A percentile compares a stretch with the other conserved stretches of the same genome.
Conservation (phyloP, 139 green algal genomes). For the Micromonas pusilla region DNA sequence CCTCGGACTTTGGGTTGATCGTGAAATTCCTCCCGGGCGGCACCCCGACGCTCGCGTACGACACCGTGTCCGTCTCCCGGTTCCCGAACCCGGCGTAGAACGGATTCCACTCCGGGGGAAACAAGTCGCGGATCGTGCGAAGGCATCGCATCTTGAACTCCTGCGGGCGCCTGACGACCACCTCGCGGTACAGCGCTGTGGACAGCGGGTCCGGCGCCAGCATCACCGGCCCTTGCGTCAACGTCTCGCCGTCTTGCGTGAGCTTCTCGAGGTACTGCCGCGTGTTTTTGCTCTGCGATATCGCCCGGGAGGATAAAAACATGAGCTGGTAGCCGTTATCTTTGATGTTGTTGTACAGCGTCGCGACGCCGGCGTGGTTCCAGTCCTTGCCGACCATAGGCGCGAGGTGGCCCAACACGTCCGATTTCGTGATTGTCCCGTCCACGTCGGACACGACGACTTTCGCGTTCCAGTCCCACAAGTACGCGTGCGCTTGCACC, state of each 20-base stretch:
- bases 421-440: conserved; percentile 79
- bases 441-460: conserved; percentile 81
- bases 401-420: conserved; percentile 68
- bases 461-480: conserved; percentile 60
- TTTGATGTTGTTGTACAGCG: conserved; percentile 63
- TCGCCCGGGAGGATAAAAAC: conserved; percentile 71
- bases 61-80: conserved; percentile 81
- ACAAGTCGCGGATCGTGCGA: conserved; percentile 74
- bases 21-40: conserved; percentile 74
- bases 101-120: conserved; percentile 75
- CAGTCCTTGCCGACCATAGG: conserved; percentile 80
- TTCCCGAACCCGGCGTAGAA: conserved; percentile 95
- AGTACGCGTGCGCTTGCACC: conserved; percentile 69
- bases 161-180: conserved; percentile 72
- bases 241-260: conserved; percentile 51
- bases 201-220: conserved; percentile 89
- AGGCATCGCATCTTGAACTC: conserved; percentile 90
- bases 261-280: conserved; percentile 83
- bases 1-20: conserved; percentile 74
- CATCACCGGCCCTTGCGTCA: conserved; percentile 79
- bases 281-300: conserved; percentile 76
- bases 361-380: conserved; percentile 72
- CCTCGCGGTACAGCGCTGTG: conserved; percentile 79
- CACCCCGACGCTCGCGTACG: conserved; percentile 77
- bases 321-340: conserved; percentile 77